Conservation (phyloP, 176 grass and related monocot genomes). For the Triticum turgidum region DNA sequence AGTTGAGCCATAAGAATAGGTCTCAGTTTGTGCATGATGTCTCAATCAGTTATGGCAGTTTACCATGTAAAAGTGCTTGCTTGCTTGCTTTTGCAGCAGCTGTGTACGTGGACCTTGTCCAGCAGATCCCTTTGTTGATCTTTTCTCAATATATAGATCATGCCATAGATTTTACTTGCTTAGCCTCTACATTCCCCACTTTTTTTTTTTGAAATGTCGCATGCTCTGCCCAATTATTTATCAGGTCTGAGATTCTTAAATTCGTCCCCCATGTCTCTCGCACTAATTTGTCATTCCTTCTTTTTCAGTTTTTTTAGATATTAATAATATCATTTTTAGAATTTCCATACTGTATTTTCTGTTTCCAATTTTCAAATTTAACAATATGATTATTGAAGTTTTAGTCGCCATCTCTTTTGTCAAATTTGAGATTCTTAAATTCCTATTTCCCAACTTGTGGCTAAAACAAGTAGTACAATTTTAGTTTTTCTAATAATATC, state of each 20-base stretch:
- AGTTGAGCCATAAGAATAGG: slow-evolving; percentile 4
- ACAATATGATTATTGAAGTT: too few species aligned
- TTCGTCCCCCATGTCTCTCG: not conserved
- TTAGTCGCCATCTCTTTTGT: too few species aligned
- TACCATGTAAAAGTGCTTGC: not conserved
- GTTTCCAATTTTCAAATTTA: too few species aligned
- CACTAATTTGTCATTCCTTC: not conserved
- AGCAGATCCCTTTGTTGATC: not conserved
- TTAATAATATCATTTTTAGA: not conserved
- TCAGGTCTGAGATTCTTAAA: not conserved
- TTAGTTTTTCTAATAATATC: too few species aligned
- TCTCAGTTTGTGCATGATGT: not conserved
- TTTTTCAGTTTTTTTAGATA: not conserved
- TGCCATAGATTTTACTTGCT: not conserved
- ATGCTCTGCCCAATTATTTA: not conserved
- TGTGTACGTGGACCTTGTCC: not conserved
- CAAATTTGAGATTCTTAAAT: too few species aligned
- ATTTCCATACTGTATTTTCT: too few species aligned
- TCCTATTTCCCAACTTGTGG: too few species aligned
- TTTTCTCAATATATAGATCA: not conserved
- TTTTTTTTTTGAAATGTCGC: not conserved
- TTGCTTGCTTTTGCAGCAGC: not conserved
- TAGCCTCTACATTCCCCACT: not conserved
- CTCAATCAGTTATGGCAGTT: not conserved
- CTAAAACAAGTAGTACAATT: too few species aligned